Conservation (phyloP, 805 yeast genomes). For the Vanderwaltozyma yarrowii region DNA sequence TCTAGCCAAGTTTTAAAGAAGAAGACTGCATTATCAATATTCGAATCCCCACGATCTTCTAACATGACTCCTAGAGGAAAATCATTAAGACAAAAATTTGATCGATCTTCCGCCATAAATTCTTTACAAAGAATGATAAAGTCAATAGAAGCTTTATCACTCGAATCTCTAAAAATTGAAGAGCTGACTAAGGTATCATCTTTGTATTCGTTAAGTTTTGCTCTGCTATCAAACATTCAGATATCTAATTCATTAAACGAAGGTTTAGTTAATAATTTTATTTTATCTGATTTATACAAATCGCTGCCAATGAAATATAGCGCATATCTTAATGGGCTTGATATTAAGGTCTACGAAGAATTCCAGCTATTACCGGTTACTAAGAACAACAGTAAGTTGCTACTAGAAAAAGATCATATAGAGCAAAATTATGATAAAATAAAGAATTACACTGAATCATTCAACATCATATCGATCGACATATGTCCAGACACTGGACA, state of each 20-base stretch:
- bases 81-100: slow-evolving; percentile 17
- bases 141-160: slow-evolving; percentile 9
- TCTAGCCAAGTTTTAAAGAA: background rate
- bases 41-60: slow-evolving; percentile 23
- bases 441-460: slow-evolving; percentile 1
- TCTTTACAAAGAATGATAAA: slow-evolving; percentile 10
- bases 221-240: slow-evolving; percentile 14
- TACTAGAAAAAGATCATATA: slow-evolving; percentile 1
- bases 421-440: slow-evolving; percentile 3
- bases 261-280: slow-evolving; percentile 6
- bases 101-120: slow-evolving; percentile 15
- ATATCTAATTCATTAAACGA: background rate
- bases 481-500: slow-evolving; percentile 48
- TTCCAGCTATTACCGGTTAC: slow-evolving; percentile 6
- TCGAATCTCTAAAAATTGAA: slow-evolving; percentile 8
- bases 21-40: background rate
- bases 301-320: slow-evolving; percentile 18
- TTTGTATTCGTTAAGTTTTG: slow-evolving; percentile 14
- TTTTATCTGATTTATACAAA: slow-evolving; percentile 14
- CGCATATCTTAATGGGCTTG: slow-evolving; percentile 9
- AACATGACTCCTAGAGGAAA: slow-evolving; percentile 25
- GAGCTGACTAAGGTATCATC: slow-evolving; percentile 14
- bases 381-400: background rate
- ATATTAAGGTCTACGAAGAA: slow-evolving; percentile 8
- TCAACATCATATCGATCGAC: slow-evolving; percentile 45